Base-by-base conservation (phyloP, 2,329 filamentous ascomycete genomes). In the Paracorniculantispora psalliotae region DNA sequence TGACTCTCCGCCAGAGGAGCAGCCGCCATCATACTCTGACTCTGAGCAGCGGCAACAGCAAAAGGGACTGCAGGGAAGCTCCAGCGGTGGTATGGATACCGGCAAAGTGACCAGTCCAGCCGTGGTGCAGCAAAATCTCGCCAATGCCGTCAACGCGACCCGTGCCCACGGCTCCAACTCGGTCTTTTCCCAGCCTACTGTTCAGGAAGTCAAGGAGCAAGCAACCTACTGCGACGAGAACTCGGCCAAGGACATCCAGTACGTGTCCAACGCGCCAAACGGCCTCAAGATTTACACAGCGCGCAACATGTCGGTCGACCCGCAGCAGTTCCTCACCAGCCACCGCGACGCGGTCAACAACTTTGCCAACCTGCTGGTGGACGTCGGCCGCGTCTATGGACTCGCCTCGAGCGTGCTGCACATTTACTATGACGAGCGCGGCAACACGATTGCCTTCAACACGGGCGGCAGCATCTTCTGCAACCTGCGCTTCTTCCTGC, bases 401-500 rank as follows among this genome's bases (percentile, higher is more conserved):
- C 80, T 97, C 25, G 79, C 84, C 1, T 78, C 83, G 0, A 78
- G 82, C 33, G 85, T 86, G 3, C 72, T 97, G 59, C 93, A 96
- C 70, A 89, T 97, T 53, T 97, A 93, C 75, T 91, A 92, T 67
- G 92, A 97, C 66, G 84, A 88, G 43, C 74, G 77, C 3, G 90
- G 91, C 4, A 84, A 83, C 59, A 92, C 91, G 0, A 96, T 99
- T 63, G 94, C 93, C 0, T 99, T 99, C 79, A 99, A 99, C 71
- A 83, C 84, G 9, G 84, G 81, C 41, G 92, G 93, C 39, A 91
- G 88, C 67, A 83, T 99, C 30, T 99, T 97, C 77, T 97, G 92
- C 79, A 99, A 99, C 69, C 82, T 96, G 63, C 82, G 90, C 19
- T 96, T 91, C 77, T 97, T 92, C 71, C 75, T 88, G 61, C 86